Conservation (phyloP, 176 grass and related monocot genomes). For the Carex myosuroides region DNA sequence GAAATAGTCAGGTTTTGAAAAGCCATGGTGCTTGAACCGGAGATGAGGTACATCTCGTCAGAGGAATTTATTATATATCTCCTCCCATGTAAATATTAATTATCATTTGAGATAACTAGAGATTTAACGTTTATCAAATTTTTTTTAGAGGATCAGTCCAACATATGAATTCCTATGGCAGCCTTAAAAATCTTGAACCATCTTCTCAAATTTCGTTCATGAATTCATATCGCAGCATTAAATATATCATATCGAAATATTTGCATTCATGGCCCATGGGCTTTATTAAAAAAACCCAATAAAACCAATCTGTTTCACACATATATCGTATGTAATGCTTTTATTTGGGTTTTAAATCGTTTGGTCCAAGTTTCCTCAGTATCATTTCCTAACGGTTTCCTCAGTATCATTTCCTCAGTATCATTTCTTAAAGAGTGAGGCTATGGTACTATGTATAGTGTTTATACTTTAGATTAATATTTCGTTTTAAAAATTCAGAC, state of each 20-base stretch:
- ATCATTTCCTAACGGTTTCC: neutral
- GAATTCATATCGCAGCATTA: neutral
- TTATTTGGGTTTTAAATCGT: neutral
- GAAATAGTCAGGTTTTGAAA: no score
- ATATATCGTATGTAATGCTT: neutral
- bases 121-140: no score
- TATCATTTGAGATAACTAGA: no score
- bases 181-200: neutral
- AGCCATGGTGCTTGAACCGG: no score
- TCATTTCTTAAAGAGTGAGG: neutral
- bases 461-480: no score
- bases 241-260: neutral
- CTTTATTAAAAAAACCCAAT: neutral
- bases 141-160: no score
- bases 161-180: no score
- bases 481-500: no score
- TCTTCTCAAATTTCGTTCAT: neutral
- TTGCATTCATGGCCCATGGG: neutral
- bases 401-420: neutral
- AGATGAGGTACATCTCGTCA: no score
- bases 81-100: no score
- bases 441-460: no score
- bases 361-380: neutral
- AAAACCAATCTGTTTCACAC: neutral
- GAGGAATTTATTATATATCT: no score